phyloP scores from a whole-genome alignment of 176 grass and related monocot species.

The Oryza coarctata region DNA sequence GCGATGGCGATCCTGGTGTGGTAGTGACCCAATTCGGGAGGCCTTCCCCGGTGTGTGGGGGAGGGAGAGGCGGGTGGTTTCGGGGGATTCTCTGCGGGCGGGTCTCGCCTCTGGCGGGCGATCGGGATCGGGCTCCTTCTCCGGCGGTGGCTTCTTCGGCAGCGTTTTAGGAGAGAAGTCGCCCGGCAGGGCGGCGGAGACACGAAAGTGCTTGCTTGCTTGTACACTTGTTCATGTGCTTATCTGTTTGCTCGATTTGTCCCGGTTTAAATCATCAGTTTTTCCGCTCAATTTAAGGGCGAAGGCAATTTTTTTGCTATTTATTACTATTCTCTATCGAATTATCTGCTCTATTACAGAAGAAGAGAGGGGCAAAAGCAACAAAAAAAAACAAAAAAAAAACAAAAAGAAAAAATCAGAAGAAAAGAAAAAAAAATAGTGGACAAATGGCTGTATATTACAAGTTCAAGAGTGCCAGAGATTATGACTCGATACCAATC shows the following conservation, averaged over 20 bases:
- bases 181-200: constrained; percentile 21
- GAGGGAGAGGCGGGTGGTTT: not conserved
- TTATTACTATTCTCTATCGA: constrained; percentile 28
- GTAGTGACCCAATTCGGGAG: constrained; percentile 18
- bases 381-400: not conserved
- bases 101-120: not conserved
- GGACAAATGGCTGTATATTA: constrained; percentile 91
- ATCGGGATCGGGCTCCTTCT: not conserved
- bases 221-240: constrained; percentile 50
- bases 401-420: constrained; percentile 36
- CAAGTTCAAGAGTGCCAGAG: constrained; percentile 99
- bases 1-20: constrained; percentile 31
- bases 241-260: constrained; percentile 36
- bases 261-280: constrained; percentile 47
- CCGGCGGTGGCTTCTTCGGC: not conserved
- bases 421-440: constrained; percentile 38
- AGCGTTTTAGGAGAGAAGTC: constrained; percentile 16
- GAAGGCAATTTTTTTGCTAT: constrained; percentile 32
- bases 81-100: not conserved
- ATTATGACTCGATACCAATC: constrained; percentile 90
- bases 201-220: constrained; percentile 25
- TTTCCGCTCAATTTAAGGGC: constrained; percentile 42
- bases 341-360: constrained; percentile 43
- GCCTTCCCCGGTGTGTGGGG: not conserved
- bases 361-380: constrained; percentile 16